Evolutionary conservation across 2,329 filamentous ascomycete genomes (phyloP), one percentile per base, ranked within the genome.

Genomic region (Paramyrothecium roridum): DNA sequence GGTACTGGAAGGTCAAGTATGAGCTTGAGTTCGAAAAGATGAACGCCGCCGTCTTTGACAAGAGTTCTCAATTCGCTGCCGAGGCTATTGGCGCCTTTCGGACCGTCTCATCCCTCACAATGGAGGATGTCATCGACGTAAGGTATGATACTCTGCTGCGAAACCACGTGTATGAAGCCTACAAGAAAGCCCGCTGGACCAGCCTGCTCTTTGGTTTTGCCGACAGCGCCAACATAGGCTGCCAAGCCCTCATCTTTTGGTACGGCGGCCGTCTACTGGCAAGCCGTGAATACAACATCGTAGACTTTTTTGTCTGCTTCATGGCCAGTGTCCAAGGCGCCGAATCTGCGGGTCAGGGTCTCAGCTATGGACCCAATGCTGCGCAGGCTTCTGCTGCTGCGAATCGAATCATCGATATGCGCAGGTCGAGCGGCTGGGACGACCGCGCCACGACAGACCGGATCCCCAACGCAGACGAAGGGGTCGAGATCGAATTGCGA

Each of bases 41-140:
- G 70, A 86, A 84, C 48, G 75, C 80, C 2, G 74, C 73, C 2
- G 80, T 86, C 0, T 87, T 86, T 62, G 75, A 76, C 10, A 78
- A 82, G 43, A 86, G 82, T 59, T 84, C 84, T 0, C 78, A 86
- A 56, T 87, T 87, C 56, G 84, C 83, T 1, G 78, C 82, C 0
- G 85, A 88, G 61, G 80, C 84, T 2, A 82, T 88, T 3, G 77
- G 80, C 2, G 84, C 84, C 0, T 83, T 87, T 56, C 74, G 85
- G n/a, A 88, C 85, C 0, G 84, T 88, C 1, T 74, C 81, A 0
- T 76, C 82, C 0, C 70, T 88, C 3, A 84, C 81, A 0, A 80
- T 88, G 73, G 85, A 88, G 62, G 73, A 81, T 52, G 72, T 72
- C 11, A 85, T 88, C 49, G 71, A 71, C 34, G 57, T 63, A 2